phyloP scores from a whole-genome alignment of 2,329 filamentous ascomycete genomes.

The Leptographium lundbergii region DNA sequence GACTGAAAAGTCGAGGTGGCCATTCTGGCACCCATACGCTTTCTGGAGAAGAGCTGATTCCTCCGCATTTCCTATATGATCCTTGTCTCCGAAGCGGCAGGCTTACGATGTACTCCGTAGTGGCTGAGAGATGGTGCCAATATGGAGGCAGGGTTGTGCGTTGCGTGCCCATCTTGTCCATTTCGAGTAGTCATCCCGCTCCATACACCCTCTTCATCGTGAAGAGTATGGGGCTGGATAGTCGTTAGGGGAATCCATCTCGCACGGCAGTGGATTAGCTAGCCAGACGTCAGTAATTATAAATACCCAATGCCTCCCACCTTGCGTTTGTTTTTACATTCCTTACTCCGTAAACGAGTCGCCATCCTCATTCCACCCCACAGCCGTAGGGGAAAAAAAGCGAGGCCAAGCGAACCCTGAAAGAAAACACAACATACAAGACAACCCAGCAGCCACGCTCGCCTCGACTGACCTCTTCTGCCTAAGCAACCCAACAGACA shows the following conservation, averaged over 20 bases:
- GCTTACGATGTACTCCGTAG: too few species aligned
- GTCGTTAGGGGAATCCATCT: too few species aligned
- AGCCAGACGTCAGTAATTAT: neutral
- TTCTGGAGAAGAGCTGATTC: neutral
- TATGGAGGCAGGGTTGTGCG: neutral
- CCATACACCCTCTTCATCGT: neutral
- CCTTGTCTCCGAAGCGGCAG: conserved; percentile 7
- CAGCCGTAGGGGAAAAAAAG: neutral
- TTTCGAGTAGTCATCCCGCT: neutral
- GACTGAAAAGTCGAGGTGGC: neutral
- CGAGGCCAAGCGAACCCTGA: too few species aligned
- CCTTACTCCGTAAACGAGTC: neutral
- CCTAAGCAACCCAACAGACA: neutral
- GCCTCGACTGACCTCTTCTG: too few species aligned
- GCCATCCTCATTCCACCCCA: neutral
- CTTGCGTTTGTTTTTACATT: neutral
- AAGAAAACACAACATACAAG: too few species aligned
- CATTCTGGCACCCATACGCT: too few species aligned
- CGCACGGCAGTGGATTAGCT: neutral
- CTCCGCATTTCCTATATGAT: neutral
- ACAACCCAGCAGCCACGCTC: too few species aligned
- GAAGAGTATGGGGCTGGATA: neutral
- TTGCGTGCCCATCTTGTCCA: neutral
- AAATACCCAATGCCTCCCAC: neutral
- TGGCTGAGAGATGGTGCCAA: neutral